Base-by-base conservation (phyloP, 352 stramenopile species). In the Phytophthora boehmeriae region DNA sequence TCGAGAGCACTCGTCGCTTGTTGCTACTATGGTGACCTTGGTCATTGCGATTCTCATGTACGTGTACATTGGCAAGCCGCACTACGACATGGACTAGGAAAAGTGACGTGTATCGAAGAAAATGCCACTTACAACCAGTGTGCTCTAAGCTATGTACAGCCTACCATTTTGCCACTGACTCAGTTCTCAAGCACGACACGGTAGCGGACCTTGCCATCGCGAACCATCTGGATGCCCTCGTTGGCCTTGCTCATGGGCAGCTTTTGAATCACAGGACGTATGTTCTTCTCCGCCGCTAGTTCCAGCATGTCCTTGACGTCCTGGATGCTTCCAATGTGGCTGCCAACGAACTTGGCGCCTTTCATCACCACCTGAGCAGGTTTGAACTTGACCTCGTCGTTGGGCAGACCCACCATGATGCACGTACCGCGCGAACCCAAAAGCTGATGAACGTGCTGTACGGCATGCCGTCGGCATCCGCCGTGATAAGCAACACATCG, bases 271-370 rank as follows among this genome's bases (percentile, higher is more conserved):
- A 85, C 65, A n/a, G 78, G 61, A 1, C 69, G 63, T 22, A 94
- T 80, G 17, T 90, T 75, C 50, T 93, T 80, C 48, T 83, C 59
- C 1, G 66, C 68, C 23, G 88, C 95, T 3, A 97, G 80, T 20
- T 87, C 62, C 6, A 97, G 60, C 81, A 97, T 92, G 34, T 94
- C 79, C 63, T 94, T 80, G 19, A 89, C 92, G 36, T 94, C 83
- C 16, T 64, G 54, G 27, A 95, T 84, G 50, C 86, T 83, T 22
- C 90, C 89, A 52, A 97, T 92, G 34, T 81, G 44, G 35, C 71
- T 90, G 34, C 89, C 90, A 17, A 78, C 67, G 49, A 97, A 73
- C 46, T 68, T 72, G n/a, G 62, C 43, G 22, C 58, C 66, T 2
- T 55, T 42, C 36, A 57, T 30, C 17, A 97, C 60, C 16, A 97